Evolutionary conservation across 495 filamentous ascomycete species (phyloP).

Genomic region (Zalerion maritima): DNA sequence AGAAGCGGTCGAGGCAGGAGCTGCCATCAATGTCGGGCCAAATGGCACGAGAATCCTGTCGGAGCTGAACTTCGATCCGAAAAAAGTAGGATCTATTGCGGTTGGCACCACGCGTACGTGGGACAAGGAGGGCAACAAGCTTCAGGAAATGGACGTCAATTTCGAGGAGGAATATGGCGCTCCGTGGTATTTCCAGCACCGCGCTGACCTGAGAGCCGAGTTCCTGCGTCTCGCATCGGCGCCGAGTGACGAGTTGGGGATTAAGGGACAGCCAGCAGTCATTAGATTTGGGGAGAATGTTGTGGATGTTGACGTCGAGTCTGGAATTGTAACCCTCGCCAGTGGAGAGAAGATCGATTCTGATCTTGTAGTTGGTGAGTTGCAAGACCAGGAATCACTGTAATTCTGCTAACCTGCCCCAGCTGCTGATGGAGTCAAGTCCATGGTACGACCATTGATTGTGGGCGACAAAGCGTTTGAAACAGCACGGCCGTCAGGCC

Average conservation of each 20-base stretch:
- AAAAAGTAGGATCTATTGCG: conserved; percentile 7
- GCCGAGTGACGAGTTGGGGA: conserved; percentile 13
- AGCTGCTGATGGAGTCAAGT: conserved; percentile 37
- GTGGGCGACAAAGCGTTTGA: conserved; percentile 19
- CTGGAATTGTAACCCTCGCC: conserved; percentile 19
- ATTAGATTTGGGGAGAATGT: conserved; percentile 17
- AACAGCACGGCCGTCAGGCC: too few species aligned
- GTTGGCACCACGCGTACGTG: conserved; percentile 8
- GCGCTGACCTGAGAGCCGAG: conserved; percentile 26
- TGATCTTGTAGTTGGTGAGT: conserved; percentile 30
- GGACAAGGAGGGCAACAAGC: conserved; percentile 14
- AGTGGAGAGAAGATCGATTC: conserved; percentile 20
- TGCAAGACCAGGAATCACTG: neutral
- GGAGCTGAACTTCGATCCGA: conserved; percentile 8
- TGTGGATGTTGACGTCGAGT: conserved; percentile 20
- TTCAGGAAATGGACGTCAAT: conserved; percentile 17
- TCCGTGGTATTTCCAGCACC: conserved; percentile 26
- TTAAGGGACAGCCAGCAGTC: conserved; percentile 12
- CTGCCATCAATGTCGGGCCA: conserved; percentile 12
- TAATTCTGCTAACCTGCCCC: conserved; percentile 1
- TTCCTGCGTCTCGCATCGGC: conserved; percentile 20
- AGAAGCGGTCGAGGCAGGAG: conserved; percentile 10
- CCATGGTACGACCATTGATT: conserved; percentile 21
- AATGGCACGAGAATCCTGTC: conserved; percentile 13
- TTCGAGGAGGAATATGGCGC: conserved; percentile 22